Evolutionary conservation across 345 rosid species (phyloP).

Genomic region (Aquilaria malaccensis): DNA sequence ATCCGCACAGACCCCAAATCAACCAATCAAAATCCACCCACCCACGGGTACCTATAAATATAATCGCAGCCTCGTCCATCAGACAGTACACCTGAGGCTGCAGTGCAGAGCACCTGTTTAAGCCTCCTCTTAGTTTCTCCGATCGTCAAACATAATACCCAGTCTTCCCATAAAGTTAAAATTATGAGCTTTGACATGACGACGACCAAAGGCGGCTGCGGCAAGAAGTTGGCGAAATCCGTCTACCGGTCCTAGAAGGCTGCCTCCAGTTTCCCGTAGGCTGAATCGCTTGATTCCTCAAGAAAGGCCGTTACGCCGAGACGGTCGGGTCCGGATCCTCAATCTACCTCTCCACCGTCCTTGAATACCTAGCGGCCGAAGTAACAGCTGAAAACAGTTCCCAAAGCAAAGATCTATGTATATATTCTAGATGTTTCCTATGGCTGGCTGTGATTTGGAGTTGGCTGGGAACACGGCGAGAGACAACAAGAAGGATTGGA

Average conservation of each 20-base stretch:
- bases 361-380: conserved; percentile 86
- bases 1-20: conserved; percentile 18
- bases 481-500: conserved; percentile 70
- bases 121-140: background rate
- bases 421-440: background rate
- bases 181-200: conserved; percentile 34
- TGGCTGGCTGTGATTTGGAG: conserved; percentile 24
- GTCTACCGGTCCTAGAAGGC: conserved; percentile 60
- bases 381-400: conserved; percentile 1
- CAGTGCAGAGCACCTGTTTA: background rate
- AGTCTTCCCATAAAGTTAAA: background rate
- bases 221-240: conserved; percentile 55
- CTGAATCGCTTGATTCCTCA: conserved; percentile 66
- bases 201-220: conserved; percentile 48
- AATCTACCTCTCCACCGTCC: conserved; percentile 71
- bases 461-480: conserved; percentile 77
- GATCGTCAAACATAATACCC: background rate
- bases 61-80: background rate
- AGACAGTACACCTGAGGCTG: background rate
- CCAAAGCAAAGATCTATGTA: background rate
- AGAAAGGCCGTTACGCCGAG: conserved; percentile 58
- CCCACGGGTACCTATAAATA: background rate
- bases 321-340: conserved; percentile 77
- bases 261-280: conserved; percentile 73
- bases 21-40: conserved; percentile 23